Conservation (phyloP, 208 protist species). For the Leishmania major region DNA sequence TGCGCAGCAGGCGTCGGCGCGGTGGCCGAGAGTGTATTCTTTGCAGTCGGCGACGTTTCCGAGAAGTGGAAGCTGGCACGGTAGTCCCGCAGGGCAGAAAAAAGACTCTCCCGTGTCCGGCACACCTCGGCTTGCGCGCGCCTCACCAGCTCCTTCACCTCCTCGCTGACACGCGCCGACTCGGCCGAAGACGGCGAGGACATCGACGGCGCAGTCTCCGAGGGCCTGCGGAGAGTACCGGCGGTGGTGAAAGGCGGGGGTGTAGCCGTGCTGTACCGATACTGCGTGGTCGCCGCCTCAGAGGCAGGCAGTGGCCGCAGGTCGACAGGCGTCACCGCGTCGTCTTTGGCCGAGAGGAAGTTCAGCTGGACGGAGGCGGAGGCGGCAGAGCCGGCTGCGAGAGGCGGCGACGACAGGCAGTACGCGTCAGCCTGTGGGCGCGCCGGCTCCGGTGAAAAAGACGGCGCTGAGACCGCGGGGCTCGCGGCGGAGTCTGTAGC, state of each 20-base stretch:
- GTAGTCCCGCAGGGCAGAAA: slow-evolving; percentile 43
- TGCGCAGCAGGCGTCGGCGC: neutral
- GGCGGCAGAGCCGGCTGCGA: neutral
- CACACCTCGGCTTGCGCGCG: slow-evolving; percentile 67
- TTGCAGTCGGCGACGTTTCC: neutral
- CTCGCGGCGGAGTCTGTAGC: neutral
- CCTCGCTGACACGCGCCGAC: slow-evolving; percentile 56
- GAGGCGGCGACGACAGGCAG: neutral
- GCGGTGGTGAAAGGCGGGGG: slow-evolving; percentile 4
- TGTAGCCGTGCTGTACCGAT: slow-evolving; percentile 2
- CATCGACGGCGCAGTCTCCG: neutral
- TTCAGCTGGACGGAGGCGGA: neutral
- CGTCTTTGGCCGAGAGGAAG: neutral
- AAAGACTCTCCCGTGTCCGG: slow-evolving; percentile 67
- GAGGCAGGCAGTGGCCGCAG: neutral
- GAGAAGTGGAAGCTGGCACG: slow-evolving; percentile 18
- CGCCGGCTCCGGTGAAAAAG: slow-evolving; percentile 13
- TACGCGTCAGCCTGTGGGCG: neutral
- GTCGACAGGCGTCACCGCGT: neutral
- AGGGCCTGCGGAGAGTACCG: neutral
- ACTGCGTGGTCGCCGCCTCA: neutral
- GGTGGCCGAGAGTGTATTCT: neutral
- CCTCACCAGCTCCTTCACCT: slow-evolving; percentile 66
- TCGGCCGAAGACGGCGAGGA: slow-evolving; percentile 25
- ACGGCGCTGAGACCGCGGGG: neutral